Base-by-base conservation (phyloP, 208 protist genomes). In the Leishmania braziliensis region DNA sequence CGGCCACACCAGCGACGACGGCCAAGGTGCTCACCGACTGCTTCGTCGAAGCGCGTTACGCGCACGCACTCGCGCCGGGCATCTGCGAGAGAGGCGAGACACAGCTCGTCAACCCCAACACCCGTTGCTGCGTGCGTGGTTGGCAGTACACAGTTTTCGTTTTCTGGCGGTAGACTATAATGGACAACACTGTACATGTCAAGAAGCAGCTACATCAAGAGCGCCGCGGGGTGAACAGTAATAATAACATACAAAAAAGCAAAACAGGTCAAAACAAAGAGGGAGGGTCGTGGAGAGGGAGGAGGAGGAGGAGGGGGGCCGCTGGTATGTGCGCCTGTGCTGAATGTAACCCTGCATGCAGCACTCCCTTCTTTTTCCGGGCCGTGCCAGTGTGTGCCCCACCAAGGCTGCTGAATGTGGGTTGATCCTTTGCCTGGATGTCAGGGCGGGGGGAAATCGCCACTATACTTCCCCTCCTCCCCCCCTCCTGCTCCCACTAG, bases 191-290 rank as follows among this genome's bases (percentile, higher is more conserved):
- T 66, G 26, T 66, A 66, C 60, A 66, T 66, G 60, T 66, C 60
- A 36, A 66, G 60, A 36, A 36, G n/a, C 60, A n/a, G 60, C 60
- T 66, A 66, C 60, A 66, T 66, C 60, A 66, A 66, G 60, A 66
- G 33, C 26, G 60, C 60, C 60, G 60, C n/a, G n/a, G 33, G 33
- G 60, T 66, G 60, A 66, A 36, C 60, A 65, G 33, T 36, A 66
- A 66, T 66, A 39, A 36, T 65, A 23, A 12, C 60, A 66, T 36
- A 66, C 60, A 16, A 36, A 26, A 26, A 36, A 33, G 33, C n/a
- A 66, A 66, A 60, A 60, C 54, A 26, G 26, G 14, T 60, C 20
- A 23, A 3, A 23, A 60, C 54, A 60, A 60, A 60, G 54, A 60
- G 54, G 54, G 9, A 60, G 54, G 54, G 54, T 23, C 54, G 54